phyloP scores from a whole-genome alignment of 768 basidiomycete genomes.

The Panaeolus cyanescens region DNA sequence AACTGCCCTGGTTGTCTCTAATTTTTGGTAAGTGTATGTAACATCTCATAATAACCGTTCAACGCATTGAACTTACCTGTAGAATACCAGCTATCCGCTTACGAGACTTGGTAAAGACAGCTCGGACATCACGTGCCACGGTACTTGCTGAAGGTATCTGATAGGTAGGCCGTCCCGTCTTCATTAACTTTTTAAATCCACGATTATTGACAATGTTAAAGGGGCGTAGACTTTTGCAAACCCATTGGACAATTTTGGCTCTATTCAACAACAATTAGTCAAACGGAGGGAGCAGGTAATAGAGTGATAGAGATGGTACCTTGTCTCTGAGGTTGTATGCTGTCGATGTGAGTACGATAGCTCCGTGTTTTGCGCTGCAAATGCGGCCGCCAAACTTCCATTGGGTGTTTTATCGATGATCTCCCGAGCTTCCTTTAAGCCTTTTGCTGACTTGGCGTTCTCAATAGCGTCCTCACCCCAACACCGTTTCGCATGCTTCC shows the following conservation, averaged over 20 bases:
- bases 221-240: not conserved
- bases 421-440: not conserved
- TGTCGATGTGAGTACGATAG: constrained; percentile 16
- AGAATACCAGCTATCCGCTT: constrained; percentile 6
- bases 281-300: not conserved
- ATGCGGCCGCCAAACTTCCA: constrained; percentile 27
- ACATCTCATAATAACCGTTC: not conserved
- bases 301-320: constrained; percentile 9
- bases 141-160: constrained; percentile 4
- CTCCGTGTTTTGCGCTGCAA: constrained; percentile 30
- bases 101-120: not conserved
- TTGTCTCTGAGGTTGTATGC: constrained; percentile 15
- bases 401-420: constrained; percentile 4
- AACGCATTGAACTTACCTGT: not conserved
- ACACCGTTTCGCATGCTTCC: constrained; percentile 29
- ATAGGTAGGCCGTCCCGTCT: constrained; percentile 2
- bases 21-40: not conserved
- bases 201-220: constrained; percentile 9
- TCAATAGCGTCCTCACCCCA: constrained; percentile 29
- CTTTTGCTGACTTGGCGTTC: constrained; percentile 7
- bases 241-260: constrained; percentile 27
- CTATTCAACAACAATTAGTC: constrained; percentile 11
- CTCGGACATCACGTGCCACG: constrained; percentile 3
- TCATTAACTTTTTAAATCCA: constrained; percentile 7
- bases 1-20: not conserved